Percentiles rank a stretch among this genome's conserved stretches.
Conservation (phyloP, 768 basidiomycete species). For the Phaeotremella skinneri region DNA sequence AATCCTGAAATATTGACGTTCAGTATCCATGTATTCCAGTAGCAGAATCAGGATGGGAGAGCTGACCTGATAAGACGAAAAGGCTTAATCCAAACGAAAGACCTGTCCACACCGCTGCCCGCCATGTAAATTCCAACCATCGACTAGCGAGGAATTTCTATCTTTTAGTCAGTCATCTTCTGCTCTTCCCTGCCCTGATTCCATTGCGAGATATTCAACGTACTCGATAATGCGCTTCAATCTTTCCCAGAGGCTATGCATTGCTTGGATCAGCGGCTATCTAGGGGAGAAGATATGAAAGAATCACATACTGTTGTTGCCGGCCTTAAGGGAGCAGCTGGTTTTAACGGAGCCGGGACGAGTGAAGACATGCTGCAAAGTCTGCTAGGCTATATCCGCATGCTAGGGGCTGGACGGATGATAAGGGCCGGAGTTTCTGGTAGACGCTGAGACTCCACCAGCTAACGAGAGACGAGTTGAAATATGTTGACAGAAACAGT, state of each 20-base stretch:
- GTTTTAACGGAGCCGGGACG: background rate
- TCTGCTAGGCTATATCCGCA: background rate
- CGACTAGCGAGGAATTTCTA: conserved; percentile 29
- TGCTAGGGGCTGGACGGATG: background rate
- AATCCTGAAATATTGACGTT: background rate
- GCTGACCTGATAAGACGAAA: conserved; percentile 15
- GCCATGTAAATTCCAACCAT: conserved; percentile 20
- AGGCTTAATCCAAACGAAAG: conserved; percentile 10
- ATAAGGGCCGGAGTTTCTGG: background rate
- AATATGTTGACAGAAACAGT: background rate
- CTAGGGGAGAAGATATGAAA: background rate
- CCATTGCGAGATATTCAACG: conserved; percentile 2
- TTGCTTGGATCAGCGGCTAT: conserved; percentile 2
- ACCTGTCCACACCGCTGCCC: conserved; percentile 20
- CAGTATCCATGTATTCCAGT: background rate
- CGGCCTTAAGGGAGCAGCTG: background rate
- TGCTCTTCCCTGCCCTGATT: background rate
- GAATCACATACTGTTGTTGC: background rate
- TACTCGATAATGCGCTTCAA: conserved; percentile 33
- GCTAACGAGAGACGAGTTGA: too few species aligned
- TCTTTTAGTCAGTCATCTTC: too few species aligned
- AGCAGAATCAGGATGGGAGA: background rate
- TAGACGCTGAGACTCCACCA: background rate
- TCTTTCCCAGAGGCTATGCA: conserved; percentile 9
- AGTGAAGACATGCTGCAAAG: background rate